Evolutionary conservation across 2,329 filamentous ascomycete species (phyloP), one percentile per base, ranked within the genome.

Genomic region (Orbilia brochopaga): DNA sequence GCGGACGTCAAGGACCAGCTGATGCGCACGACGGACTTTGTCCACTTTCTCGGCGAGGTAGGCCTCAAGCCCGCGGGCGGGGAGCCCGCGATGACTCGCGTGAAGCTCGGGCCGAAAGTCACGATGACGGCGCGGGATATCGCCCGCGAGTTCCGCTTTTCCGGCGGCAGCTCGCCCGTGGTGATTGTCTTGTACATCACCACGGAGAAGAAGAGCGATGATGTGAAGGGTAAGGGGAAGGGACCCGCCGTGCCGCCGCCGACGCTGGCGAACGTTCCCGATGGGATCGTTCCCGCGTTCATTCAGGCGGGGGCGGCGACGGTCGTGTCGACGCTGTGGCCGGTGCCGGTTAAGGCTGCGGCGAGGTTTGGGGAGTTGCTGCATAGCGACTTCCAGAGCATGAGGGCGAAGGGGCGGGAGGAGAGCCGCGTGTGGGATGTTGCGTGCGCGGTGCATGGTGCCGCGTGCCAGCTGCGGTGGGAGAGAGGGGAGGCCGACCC

Each of bases 241-340:
- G 1, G 32, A 37, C 32, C 50, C 7, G 11, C n/a, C 60, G 10
- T 27, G 17, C 27, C 27, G 27, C 27, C 27, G 8, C 27, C 27
- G 8, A 32, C 27, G 27, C 27, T 32, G 27, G 27, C 27, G 15
- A 63, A 56, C 15, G 23, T 72, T 7, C 67, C 67, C 6, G 67
- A 72, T 35, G 67, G 55, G 2, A 24, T 72, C 2, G 32, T 58
- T 2, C 21, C 60, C 6, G 67, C 67, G 4, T 72, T 72, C 40
- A 27, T 72, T 13, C 59, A 72, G 40, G 54, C 67, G 2, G 67
- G 67, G 1, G 67, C 67, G 19, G 58, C 59, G 23, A 65, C 19
- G 19, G 67, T 72, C 10, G 21, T 72, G 17, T 60, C 67, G 19
- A 72, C 67, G 6, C 48, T 72, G 13, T 72, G 67, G 67, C 67